phyloP scores from a whole-genome alignment of 495 filamentous ascomycete species.

The Penicillium soppii region DNA sequence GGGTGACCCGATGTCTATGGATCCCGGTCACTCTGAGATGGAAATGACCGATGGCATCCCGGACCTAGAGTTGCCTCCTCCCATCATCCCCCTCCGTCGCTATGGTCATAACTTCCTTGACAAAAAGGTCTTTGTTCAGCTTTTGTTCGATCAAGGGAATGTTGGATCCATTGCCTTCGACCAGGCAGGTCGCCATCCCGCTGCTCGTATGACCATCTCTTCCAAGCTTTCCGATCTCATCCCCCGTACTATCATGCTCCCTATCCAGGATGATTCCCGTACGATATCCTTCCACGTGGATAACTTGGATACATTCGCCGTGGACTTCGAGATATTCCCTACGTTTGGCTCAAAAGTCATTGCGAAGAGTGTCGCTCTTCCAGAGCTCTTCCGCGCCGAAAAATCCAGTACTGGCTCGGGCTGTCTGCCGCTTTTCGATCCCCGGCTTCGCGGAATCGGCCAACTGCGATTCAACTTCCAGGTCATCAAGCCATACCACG shows the following conservation, averaged over 20 bases:
- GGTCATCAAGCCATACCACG: constrained; percentile 93
- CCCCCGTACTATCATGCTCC: constrained; percentile 89
- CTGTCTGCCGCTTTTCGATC: constrained; percentile 87
- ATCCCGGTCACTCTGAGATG: constrained; percentile 58
- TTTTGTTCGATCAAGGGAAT: constrained; percentile 73
- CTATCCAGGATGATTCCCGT: constrained; percentile 92
- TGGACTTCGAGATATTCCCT: constrained; percentile 97
- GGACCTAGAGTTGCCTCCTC: constrained; percentile 86
- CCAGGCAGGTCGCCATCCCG: constrained; percentile 92
- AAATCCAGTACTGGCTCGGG: constrained; percentile 75
- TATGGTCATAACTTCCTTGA: constrained; percentile 99
- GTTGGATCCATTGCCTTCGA: constrained; percentile 82
- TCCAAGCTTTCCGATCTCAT: constrained; percentile 95
- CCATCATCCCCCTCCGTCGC: constrained; percentile 88
- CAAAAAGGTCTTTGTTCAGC: constrained; percentile 90
- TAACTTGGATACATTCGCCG: constrained; percentile 83
- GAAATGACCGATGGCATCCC: constrained; percentile 86
- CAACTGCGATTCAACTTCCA: constrained; percentile 92
- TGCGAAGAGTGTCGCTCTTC: constrained; percentile 88
- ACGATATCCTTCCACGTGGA: constrained; percentile 95
- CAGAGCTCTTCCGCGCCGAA: constrained; percentile 74
- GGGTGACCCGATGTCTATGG: constrained; percentile 36
- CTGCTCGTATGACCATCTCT: constrained; percentile 91
- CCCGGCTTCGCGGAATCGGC: constrained; percentile 87
- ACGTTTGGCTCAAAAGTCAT: constrained; percentile 97